Evolutionary conservation across 2,329 filamentous ascomycete species (phyloP), one percentile per base, ranked within the genome.

Genomic region (Pseudonectria buxi): DNA sequence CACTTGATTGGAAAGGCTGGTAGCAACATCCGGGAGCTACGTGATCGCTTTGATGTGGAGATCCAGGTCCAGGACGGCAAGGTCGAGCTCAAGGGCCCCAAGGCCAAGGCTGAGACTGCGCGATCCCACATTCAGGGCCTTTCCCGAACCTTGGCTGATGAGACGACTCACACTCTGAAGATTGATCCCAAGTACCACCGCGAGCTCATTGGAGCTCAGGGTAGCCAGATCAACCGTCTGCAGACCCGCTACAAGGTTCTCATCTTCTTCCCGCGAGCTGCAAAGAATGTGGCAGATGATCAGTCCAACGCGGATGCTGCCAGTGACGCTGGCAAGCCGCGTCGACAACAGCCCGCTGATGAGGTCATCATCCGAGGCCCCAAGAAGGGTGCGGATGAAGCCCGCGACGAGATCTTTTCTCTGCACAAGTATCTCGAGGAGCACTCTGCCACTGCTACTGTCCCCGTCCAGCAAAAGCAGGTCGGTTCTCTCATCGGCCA

Each of bases 31-130:
- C 71, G 71, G 36, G 78, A 82, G 50, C 64, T 83, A 26, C 72
- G 77, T 30, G 79, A 83, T 43, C 74, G 74, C 44, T 82, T 81
- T 40, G 77, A 82, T 40, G 79, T 83, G 5, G 78, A 82, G 39
- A 82, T 98, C 44, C 88, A 95, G 63, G 83, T 96, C 26, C 81
- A 94, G 48, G 86, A 95, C 52, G 92, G 92, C 47, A 89, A 89
- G 64, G 87, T 96, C 32, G 87, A 95, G 62, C 78, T 98, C 50
- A 95, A 94, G 70, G 92, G 94, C 16, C 90, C 92, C 32, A 86
- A 94, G 66, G 86, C 87, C 33, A 96, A 96, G 72, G 87, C 89
- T 2, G 88, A 95, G 59, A 78, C 80, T 32, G 87, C 86, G 45
- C 92, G 85, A 61, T 68, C 80, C 26, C 81, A 95, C 55, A 95